Evolutionary conservation across 163 green algal genomes (phyloP).

Genomic region (Coccomyxa subellipsoidea): DNA sequence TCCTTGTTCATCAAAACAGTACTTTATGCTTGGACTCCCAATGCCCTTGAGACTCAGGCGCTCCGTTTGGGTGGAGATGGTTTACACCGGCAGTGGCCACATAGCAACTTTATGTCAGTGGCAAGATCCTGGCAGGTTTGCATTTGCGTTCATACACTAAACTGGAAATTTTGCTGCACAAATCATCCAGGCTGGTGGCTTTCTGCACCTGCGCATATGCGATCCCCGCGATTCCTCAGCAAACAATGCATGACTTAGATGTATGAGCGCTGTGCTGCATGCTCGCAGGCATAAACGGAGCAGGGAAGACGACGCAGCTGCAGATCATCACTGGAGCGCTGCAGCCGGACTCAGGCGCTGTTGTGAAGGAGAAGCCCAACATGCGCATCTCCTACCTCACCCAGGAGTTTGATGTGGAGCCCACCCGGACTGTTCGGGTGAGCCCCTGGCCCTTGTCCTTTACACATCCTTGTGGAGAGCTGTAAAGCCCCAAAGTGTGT

Average conservation of each 20-base stretch:
- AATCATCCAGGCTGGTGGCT: too few species aligned
- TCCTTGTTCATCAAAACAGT: too few species aligned
- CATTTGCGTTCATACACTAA: too few species aligned
- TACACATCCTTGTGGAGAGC: background rate
- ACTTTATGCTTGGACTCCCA: background rate
- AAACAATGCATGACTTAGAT: background rate
- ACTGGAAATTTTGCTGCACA: too few species aligned
- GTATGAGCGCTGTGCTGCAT: background rate
- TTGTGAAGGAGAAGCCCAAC: constrained; percentile 82
- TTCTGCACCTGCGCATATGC: too few species aligned
- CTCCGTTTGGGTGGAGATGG: background rate
- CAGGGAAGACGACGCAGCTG: constrained; percentile 98
- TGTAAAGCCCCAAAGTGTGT: too few species aligned
- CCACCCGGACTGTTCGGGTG: constrained; percentile 77
- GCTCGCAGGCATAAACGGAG: constrained; percentile 86
- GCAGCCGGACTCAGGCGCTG: constrained; percentile 79
- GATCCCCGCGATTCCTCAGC: too few species aligned
- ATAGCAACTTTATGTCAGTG: background rate
- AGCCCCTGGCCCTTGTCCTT: background rate
- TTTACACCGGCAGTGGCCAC: background rate
- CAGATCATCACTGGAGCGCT: constrained; percentile 93
- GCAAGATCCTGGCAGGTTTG: too few species aligned
- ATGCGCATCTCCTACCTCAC: constrained; percentile 95
- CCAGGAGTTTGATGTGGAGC: constrained; percentile 96
- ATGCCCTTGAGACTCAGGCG: background rate